Evolutionary conservation across 78 protist genomes (phyloP), one percentile per base, ranked within the genome.

Genomic region (Dictyostelium capitatum): DNA sequence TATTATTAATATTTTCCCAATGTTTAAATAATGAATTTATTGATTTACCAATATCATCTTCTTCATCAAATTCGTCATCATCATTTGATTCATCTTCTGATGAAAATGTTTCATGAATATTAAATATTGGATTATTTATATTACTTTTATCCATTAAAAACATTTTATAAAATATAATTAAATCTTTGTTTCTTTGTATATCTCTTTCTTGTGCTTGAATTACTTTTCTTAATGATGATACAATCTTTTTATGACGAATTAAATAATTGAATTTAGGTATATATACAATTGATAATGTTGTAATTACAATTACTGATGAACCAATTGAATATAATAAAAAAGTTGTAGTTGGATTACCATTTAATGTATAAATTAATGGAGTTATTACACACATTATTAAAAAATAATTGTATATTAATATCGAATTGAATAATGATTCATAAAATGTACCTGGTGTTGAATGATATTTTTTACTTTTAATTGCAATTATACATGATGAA

Each of bases 391-490:
- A 9, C 4, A 82, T 32, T 28, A 82, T 54, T 8, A 69, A 47
- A 6, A 53, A 51, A 37, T 69, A 82, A 15, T 82, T 82, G 32
- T 82, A 82, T 6, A 82, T 46, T n/a, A 69, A n/a, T 6, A 82
- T 43, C 47, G 79, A 72, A 30, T 64, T 82, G 37, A 64, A 82
- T 17, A 43, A 23, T 6, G 90, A 72, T 85, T 85, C 92, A 30
- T 85, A 56, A 62, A 85, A 85, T 14, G 92, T 85, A 20, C 92
- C 92, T 46, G 92, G 92, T 15, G 67, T 48, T 41, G 72, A 73
- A 46, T 67, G 79, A 19, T 54, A 85, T 19, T 50, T 73, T 47
- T 51, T 47, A 59, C 79, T 73, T 8, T 73, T 79, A 5, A 85
- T 65, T 25, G 62, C 56, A 11, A 85, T 54, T 30, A 73, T 59